Conservation (phyloP, 495 filamentous ascomycete genomes). For the Physcia stellaris region DNA sequence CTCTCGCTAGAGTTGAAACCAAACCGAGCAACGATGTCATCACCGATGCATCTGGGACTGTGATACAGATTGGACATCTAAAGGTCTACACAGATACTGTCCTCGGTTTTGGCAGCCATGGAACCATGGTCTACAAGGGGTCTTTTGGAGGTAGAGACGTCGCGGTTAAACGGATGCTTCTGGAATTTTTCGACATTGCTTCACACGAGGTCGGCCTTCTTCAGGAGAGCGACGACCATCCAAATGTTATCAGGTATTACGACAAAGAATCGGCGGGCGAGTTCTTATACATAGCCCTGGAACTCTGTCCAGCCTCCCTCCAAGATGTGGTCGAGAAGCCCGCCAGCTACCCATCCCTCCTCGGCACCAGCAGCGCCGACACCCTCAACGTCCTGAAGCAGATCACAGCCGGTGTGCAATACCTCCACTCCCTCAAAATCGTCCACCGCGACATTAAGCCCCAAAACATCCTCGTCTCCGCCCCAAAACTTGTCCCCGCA, state of each 20-base stretch:
- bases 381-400: constrained; percentile 61
- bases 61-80: constrained; percentile 58
- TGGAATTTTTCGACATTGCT: constrained; percentile 88
- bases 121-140: constrained; percentile 75
- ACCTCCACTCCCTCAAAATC: constrained; percentile 83
- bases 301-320: constrained; percentile 88
- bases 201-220: constrained; percentile 83
- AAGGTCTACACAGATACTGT: constrained; percentile 60
- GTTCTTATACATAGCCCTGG: constrained; percentile 94
- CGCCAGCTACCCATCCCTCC: constrained; percentile 41
- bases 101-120: constrained; percentile 70
- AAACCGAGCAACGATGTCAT: constrained; percentile 22
- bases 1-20: constrained; percentile 42
- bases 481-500: constrained; percentile 27
- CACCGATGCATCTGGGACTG: constrained; percentile 41
- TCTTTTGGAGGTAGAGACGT: constrained; percentile 82
- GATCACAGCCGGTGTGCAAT: constrained; percentile 71
- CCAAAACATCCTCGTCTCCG: constrained; percentile 79
- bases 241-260: constrained; percentile 92
- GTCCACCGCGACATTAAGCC: constrained; percentile 96
- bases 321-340: constrained; percentile 75
- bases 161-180: constrained; percentile 92
- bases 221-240: constrained; percentile 87
- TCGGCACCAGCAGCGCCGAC: constrained; percentile 34
- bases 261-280: constrained; percentile 74